These are phyloP conservation scores for Monosporascus ibericus DNA, from an alignment of 2,329 filamentous ascomycete genomes.

Conservation along the genomic window DNA sequence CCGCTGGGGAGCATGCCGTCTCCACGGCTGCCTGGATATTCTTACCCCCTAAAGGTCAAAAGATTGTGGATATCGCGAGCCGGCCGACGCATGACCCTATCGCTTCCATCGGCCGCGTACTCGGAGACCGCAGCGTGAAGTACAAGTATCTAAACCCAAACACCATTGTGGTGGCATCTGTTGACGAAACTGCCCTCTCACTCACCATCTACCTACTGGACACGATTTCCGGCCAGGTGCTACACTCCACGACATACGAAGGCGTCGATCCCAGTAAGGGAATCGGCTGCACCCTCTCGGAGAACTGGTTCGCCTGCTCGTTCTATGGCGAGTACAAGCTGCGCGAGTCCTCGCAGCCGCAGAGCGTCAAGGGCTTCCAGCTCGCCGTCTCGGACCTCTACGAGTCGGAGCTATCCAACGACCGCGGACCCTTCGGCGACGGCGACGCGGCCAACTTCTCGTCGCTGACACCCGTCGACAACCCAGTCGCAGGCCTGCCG, in stretches of 20 bases:
- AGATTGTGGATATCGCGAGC: conserved; percentile 61
- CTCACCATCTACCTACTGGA: conserved; percentile 78
- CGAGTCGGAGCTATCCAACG: conserved; percentile 76
- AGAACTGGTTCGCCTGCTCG: conserved; percentile 94
- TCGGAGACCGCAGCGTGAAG: conserved; percentile 85
- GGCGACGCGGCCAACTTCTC: conserved; percentile 60
- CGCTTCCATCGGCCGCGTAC: conserved; percentile 88
- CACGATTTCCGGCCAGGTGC: conserved; percentile 73
- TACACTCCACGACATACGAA: conserved; percentile 64
- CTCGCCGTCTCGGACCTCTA: conserved; percentile 83
- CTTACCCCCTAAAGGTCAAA: conserved; percentile 57
- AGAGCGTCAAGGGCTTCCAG: conserved; percentile 73
- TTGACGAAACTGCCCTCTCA: conserved; percentile 50
- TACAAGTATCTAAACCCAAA: conserved; percentile 98
- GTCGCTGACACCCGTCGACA: conserved; percentile 60
- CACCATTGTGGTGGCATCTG: conserved; percentile 67
- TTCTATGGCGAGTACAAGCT: conserved; percentile 60
- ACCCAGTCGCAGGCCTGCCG: conserved; percentile 36
- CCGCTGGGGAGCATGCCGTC: conserved; percentile 33
- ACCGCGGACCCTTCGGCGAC: conserved; percentile 71
- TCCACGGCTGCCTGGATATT: conserved; percentile 67
- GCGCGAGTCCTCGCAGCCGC: conserved; percentile 42
- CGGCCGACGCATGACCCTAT: conserved; percentile 75
- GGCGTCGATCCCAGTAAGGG: conserved; percentile 69
- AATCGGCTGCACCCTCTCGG: conserved; percentile 72